Evolutionary conservation across 495 filamentous ascomycete genomes (phyloP).

Genomic region (Physcia stellaris): DNA sequence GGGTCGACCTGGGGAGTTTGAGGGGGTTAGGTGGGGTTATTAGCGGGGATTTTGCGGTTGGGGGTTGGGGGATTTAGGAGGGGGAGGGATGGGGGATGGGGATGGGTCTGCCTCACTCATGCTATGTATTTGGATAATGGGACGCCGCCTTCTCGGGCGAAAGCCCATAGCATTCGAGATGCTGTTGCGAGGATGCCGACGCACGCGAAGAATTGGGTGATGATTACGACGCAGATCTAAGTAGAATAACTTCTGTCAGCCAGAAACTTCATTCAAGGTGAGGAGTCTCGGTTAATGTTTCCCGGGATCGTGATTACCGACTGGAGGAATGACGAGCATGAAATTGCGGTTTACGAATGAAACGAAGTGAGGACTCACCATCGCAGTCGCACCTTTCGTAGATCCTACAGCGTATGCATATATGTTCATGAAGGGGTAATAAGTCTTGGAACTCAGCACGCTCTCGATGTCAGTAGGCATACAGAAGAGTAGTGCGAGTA

Average conservation of each 20-base stretch:
- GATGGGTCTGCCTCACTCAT: background rate
- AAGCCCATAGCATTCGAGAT: constrained; percentile 40
- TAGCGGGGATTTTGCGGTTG: background rate
- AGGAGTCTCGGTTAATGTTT: too few relatives aligned
- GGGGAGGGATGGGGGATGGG: background rate
- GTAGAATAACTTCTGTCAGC: too few relatives aligned
- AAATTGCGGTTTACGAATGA: too few relatives aligned
- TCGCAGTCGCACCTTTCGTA: constrained; percentile 25
- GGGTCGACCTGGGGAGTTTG: constrained; percentile 6
- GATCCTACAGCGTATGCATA: constrained; percentile 28
- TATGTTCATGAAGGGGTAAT: constrained; percentile 37
- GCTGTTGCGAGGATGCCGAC: constrained; percentile 29
- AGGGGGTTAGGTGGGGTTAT: background rate
- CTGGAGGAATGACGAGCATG: too few relatives aligned
- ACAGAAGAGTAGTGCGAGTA: constrained; percentile 33
- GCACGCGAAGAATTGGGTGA: constrained; percentile 19
- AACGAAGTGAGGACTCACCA: too few relatives aligned
- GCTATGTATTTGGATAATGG: constrained; percentile 27
- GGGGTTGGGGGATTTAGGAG: background rate
- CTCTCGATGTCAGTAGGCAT: constrained; percentile 25
- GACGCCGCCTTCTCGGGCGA: constrained; percentile 35
- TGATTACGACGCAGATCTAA: too few relatives aligned
- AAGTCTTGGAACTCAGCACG: constrained; percentile 18
- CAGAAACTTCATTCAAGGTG: too few relatives aligned
- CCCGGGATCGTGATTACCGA: too few relatives aligned